These are phyloP conservation scores for Russula vinacea DNA, from an alignment of 768 basidiomycete species.

Conservation along the genomic window DNA sequence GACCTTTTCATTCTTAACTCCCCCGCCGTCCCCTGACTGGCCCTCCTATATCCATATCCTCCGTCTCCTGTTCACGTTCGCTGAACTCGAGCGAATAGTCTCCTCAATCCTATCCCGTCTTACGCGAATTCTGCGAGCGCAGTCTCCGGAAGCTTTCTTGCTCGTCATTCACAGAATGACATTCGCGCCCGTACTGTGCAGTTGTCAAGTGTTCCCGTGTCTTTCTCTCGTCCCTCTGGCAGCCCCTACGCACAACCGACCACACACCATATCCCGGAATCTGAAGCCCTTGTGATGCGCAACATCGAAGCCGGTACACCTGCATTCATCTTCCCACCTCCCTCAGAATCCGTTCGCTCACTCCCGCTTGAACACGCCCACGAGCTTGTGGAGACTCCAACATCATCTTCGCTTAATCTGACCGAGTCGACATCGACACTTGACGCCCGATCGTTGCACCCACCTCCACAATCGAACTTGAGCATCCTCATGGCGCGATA, in stretches of 20 bases:
- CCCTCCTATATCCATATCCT: neutral
- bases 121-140: constrained; percentile 30
- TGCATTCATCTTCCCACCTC: constrained; percentile 26
- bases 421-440: constrained; percentile 27
- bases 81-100: constrained; percentile 37
- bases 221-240: constrained; percentile 34
- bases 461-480: constrained; percentile 36
- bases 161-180: constrained; percentile 55
- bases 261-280: constrained; percentile 43
- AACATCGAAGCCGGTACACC: constrained; percentile 19
- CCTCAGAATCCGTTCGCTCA: constrained; percentile 21
- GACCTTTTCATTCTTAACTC: neutral
- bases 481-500: constrained; percentile 39
- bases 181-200: constrained; percentile 68
- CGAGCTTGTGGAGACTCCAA: constrained; percentile 26
- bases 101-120: constrained; percentile 50
- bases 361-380: constrained; percentile 20
- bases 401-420: constrained; percentile 33
- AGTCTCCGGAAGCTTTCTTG: constrained; percentile 22
- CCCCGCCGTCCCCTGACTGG: constrained; percentile 1
- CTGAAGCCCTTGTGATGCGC: constrained; percentile 30
- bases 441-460: constrained; percentile 28
- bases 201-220: constrained; percentile 52
- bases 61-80: constrained; percentile 3
- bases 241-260: constrained; percentile 30